These are phyloP conservation scores for Somion occarium DNA, from an alignment of 1,284 basidiomycete species.

Conservation along the genomic window DNA sequence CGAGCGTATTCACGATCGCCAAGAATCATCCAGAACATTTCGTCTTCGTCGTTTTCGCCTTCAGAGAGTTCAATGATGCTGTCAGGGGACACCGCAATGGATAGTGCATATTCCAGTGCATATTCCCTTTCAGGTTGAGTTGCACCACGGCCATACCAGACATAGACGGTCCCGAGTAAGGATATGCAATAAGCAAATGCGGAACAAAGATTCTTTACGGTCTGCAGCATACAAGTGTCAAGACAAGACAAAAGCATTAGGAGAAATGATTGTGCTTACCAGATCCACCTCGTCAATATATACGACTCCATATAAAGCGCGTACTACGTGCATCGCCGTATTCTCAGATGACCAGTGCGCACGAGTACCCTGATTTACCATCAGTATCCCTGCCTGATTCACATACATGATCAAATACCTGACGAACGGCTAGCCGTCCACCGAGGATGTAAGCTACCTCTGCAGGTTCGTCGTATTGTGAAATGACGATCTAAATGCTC, in stretches of 20 bases:
- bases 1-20: constrained; percentile 68
- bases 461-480: constrained; percentile 57
- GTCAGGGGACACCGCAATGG: constrained; percentile 35
- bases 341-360: constrained; percentile 74
- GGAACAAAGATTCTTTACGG: constrained; percentile 66
- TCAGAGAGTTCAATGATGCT: constrained; percentile 53
- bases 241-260: neutral
- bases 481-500: constrained; percentile 38
- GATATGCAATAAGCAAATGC: constrained; percentile 74
- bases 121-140: constrained; percentile 49
- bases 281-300: constrained; percentile 72
- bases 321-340: constrained; percentile 72
- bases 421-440: constrained; percentile 60
- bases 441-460: constrained; percentile 62
- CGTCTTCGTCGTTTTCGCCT: constrained; percentile 57
- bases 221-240: constrained; percentile 32
- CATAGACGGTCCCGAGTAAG: constrained; percentile 63
- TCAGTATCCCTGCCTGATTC: constrained; percentile 1
- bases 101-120: constrained; percentile 54
- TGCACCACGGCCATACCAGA: constrained; percentile 76
- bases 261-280: constrained; percentile 42
- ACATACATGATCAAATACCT: constrained; percentile 39
- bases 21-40: constrained; percentile 81
- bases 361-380: constrained; percentile 50
- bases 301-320: constrained; percentile 43